Conservation (phyloP, 2,329 filamentous ascomycete species). For the Cryphonectria radicalis region DNA sequence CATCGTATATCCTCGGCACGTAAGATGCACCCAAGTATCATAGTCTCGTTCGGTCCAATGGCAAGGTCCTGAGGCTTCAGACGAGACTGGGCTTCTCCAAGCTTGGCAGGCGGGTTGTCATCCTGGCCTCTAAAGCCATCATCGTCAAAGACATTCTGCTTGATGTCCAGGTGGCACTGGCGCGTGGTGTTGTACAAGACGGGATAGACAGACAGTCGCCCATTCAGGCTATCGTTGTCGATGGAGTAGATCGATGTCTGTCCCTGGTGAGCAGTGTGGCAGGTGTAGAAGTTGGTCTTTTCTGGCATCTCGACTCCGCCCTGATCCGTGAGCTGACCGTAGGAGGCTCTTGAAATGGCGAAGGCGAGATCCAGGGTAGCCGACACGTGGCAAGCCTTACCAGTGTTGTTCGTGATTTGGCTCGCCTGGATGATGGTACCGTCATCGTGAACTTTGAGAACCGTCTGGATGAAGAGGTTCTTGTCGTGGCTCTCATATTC, state of each 20-base stretch:
- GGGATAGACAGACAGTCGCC: slow-evolving; percentile 1
- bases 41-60: not conserved
- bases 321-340: slow-evolving; percentile 33
- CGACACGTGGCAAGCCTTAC: not conserved
- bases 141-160: not conserved
- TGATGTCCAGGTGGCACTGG: not conserved
- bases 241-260: slow-evolving; percentile 11
- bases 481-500: slow-evolving; percentile 6
- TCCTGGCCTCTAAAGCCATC: not conserved
- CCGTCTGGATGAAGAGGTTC: slow-evolving; percentile 10
- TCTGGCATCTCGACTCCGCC: slow-evolving; percentile 29
- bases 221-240: slow-evolving; percentile 22
- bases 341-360: slow-evolving; percentile 32
- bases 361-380: slow-evolving; percentile 22
- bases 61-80: not conserved
- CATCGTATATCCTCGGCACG: not conserved
- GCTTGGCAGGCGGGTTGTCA: not conserved
- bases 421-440: slow-evolving; percentile 27
- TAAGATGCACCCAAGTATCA: slow-evolving; percentile 9
- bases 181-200: slow-evolving; percentile 11
- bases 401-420: slow-evolving; percentile 23
- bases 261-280: not conserved
- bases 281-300: slow-evolving; percentile 18
- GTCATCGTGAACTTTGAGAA: slow-evolving; percentile 16
- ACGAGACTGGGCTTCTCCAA: not conserved